Conservation (phyloP, 345 rosid genomes). For the Corchorus capsularis region DNA sequence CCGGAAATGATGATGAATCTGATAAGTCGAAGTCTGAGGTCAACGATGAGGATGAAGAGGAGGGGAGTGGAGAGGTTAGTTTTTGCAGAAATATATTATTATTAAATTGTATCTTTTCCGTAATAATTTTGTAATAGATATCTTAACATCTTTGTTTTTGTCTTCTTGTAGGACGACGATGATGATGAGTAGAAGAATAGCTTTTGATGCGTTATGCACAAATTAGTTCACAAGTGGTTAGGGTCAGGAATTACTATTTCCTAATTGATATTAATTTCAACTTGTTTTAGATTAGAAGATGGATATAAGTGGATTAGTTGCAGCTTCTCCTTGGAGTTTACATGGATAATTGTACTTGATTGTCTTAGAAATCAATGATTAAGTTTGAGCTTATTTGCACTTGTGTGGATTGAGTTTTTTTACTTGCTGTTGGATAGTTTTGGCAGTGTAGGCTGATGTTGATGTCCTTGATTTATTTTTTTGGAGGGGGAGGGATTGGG, state of each 20-base stretch:
- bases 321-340: conserved; percentile 27
- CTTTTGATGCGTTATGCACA: conserved; percentile 9
- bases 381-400: not conserved
- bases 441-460: too few species aligned
- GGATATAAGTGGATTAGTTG: conserved; percentile 18
- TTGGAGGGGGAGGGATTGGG: too few species aligned
- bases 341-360: conserved; percentile 32
- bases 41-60: conserved; percentile 55
- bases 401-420: too few species aligned
- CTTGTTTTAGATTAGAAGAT: conserved; percentile 26
- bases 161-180: conserved; percentile 53
- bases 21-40: conserved; percentile 87
- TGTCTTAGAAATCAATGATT: conserved; percentile 24
- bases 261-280: conserved; percentile 10
- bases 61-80: conserved; percentile 60
- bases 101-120: too few species aligned
- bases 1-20: conserved; percentile 65
- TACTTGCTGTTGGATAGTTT: too few species aligned
- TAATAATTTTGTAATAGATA: not conserved
- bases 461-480: too few species aligned
- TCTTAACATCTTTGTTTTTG: not conserved
- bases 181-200: conserved; percentile 48
- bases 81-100: too few species aligned
- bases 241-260: conserved; percentile 16
- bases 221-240: conserved; percentile 29